Evolutionary conservation across 176 grass and related monocot species (phyloP), one percentile per base, ranked within the genome.

Genomic region (Eleusine coracana): DNA sequence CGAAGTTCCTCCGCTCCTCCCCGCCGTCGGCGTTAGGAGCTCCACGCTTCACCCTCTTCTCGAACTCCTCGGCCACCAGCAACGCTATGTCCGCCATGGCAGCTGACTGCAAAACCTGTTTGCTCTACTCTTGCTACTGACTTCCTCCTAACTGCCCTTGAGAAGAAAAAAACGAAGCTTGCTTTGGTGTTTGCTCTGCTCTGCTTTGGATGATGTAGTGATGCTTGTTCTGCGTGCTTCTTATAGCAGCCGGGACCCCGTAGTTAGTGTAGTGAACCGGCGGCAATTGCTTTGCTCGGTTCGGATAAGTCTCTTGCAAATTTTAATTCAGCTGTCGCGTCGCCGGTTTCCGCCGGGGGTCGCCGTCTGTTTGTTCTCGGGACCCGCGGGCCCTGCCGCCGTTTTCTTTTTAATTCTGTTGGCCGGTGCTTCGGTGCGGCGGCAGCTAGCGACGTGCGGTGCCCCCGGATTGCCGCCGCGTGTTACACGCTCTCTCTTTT

Each of bases 81-180:
- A 94, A 75, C 62, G 89, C 89, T 66, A 97, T 90, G 87, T 97
- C 91, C 27, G 87, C 84, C 94, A 97, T 97, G 21, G 11, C 39
- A 78, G 18, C 21, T 12, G 9, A 1, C 45, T 16, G 23, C n/a
- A 71, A 5, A 62, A 10, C 55, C 23, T n/a, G 6, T 36, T 40
- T n/a, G 3, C 31, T 34, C 58, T 60, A 20, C 7, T 27, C 66
- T 40, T 40, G 16, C 66, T 12, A 5, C 9, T n/a, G n/a, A n/a
- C n/a, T 25, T 34, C 31, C 31, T 34, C n/a, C n/a, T n/a, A n/a
- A 46, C 10, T 42, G 29, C 75, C 0, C 23, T 63, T 46, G 8
- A 42, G 8, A 29, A 3, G 2, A 45, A 1, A 2, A 3, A 56
- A 34, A 20, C 9, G 10, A 37, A 15, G 6, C 3, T 49, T 10